These are phyloP conservation scores for Monosporascus sp. DNA, from an alignment of 2,329 filamentous ascomycete species.

Conservation along the genomic window DNA sequence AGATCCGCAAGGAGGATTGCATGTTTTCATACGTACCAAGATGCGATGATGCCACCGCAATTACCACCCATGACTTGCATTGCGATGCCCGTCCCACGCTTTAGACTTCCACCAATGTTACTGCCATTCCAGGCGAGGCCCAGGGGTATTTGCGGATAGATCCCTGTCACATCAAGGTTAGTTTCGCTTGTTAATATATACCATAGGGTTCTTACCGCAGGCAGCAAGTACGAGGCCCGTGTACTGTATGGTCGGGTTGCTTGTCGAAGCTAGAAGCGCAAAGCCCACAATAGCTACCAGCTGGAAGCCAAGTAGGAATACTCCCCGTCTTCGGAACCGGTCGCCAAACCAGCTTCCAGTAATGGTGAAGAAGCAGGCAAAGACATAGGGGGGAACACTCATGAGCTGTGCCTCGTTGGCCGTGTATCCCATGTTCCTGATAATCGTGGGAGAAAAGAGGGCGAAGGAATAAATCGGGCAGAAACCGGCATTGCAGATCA, in stretches of 20 bases:
- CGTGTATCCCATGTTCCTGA: background rate
- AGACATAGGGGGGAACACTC: background rate
- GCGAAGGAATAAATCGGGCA: background rate
- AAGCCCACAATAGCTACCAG: constrained; percentile 41
- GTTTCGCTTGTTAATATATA: background rate
- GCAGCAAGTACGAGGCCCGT: constrained; percentile 42
- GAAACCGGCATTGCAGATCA: constrained; percentile 38
- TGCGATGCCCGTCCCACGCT: constrained; percentile 51
- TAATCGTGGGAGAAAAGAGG: background rate
- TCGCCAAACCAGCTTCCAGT: constrained; percentile 37
- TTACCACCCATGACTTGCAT: constrained; percentile 58
- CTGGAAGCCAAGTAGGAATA: constrained; percentile 40
- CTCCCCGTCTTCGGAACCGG: constrained; percentile 23
- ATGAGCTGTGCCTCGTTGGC: background rate
- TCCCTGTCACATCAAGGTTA: constrained; percentile 18
- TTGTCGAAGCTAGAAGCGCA: constrained; percentile 32
- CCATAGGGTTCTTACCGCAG: constrained; percentile 20
- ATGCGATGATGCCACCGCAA: constrained; percentile 28
- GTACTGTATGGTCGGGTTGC: constrained; percentile 40
- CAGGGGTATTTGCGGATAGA: constrained; percentile 52
- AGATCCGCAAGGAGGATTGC: too few relatives aligned
- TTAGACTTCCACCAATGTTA: constrained; percentile 51
- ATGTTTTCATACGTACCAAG: constrained; percentile 8
- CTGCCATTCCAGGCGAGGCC: constrained; percentile 56
- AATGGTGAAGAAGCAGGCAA: constrained; percentile 23